phyloP scores from a whole-genome alignment of 257 asterid genomes.

The Agastache rugosa region DNA sequence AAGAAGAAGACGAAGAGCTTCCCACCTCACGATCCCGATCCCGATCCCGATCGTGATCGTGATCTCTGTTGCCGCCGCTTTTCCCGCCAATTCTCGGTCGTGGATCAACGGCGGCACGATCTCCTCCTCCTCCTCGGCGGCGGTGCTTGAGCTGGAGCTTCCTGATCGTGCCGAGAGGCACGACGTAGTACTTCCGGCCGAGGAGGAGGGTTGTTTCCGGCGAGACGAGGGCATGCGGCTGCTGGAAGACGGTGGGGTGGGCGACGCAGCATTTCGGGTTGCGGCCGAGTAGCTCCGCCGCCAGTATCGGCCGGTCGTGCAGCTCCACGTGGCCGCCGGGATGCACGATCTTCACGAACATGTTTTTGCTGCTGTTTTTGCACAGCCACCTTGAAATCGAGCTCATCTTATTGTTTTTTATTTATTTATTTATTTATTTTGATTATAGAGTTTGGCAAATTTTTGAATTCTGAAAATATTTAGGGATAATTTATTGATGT shows the following conservation, averaged over 20 bases:
- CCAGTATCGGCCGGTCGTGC: slow-evolving; percentile 65
- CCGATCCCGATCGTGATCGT: not conserved
- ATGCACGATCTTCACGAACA: slow-evolving; percentile 66
- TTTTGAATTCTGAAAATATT: slow-evolving; percentile 2
- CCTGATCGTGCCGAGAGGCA: slow-evolving; percentile 60
- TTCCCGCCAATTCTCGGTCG: not conserved
- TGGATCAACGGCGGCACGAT: not conserved
- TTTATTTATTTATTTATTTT: not conserved
- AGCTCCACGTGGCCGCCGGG: slow-evolving; percentile 81
- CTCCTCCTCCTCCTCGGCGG: not conserved
- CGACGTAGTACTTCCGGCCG: slow-evolving; percentile 64
- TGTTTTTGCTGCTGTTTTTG: slow-evolving; percentile 43
- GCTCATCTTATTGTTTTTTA: slow-evolving; percentile 32
- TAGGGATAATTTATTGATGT: not conserved
- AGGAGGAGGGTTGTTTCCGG: slow-evolving; percentile 62
- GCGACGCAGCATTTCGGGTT: slow-evolving; percentile 69
- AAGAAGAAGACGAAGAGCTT: slow-evolving; percentile 22
- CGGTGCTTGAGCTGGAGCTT: slow-evolving; percentile 56
- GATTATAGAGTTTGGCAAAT: not conserved
- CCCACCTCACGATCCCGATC: not conserved
- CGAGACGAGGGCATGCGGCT: slow-evolving; percentile 58
- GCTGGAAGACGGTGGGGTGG: slow-evolving; percentile 62
- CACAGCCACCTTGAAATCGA: slow-evolving; percentile 56
- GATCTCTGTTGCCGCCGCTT: not conserved
- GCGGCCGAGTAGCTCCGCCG: slow-evolving; percentile 55